These are phyloP conservation scores for Colletotrichum coccodes DNA, from an alignment of 2,329 filamentous ascomycete species.

Conservation along the genomic window DNA sequence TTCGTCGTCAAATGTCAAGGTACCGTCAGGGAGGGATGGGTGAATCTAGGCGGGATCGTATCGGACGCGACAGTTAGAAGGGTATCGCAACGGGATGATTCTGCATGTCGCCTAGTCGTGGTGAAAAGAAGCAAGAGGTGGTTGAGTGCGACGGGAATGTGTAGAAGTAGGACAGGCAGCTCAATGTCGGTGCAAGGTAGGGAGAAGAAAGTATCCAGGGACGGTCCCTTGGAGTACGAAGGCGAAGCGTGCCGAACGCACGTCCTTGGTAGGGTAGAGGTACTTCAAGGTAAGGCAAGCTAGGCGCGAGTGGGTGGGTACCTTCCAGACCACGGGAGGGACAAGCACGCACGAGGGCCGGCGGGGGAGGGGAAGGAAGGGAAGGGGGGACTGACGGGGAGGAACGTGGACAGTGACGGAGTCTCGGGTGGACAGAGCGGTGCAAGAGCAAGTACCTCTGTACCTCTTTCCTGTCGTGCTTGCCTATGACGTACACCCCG, in stretches of 20 bases:
- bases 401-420: not conserved
- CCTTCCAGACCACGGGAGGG: not conserved
- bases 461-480: not conserved
- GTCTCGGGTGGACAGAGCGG: not conserved
- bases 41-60: not conserved
- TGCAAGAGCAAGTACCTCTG: not conserved
- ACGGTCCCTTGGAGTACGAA: slow-evolving; percentile 19
- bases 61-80: not conserved
- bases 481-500: not conserved
- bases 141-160: not conserved
- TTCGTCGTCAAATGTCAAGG: not conserved
- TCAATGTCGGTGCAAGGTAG: slow-evolving; percentile 1
- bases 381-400: not conserved
- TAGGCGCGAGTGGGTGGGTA: not conserved
- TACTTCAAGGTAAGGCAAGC: not conserved
- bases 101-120: not conserved
- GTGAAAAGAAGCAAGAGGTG: not conserved
- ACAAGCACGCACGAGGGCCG: not conserved
- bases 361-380: not conserved
- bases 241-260: slow-evolving; percentile 14
- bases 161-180: not conserved
- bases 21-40: not conserved
- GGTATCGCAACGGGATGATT: not conserved
- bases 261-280: not conserved
- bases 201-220: not conserved